A percentile compares a stretch with the other conserved stretches of the same genome.
Evolutionary conservation across 2,329 filamentous ascomycete genomes (phyloP).

Genomic region (Zasmidium angulare): DNA sequence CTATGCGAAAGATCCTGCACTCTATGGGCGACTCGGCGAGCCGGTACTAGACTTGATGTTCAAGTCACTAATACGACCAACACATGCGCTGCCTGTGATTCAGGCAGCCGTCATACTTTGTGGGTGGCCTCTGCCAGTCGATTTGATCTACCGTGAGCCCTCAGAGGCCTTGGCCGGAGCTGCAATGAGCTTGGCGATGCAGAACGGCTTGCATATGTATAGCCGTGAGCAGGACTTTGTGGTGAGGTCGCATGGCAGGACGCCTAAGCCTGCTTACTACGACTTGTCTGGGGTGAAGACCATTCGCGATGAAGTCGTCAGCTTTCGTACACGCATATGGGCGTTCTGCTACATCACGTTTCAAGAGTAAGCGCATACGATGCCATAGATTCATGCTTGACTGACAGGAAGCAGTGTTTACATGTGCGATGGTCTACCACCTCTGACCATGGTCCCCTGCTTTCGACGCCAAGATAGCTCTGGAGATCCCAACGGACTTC

Average conservation of each 20-base stretch:
- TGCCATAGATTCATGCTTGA: not conserved
- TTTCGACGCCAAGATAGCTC: constrained; percentile 4
- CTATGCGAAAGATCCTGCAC: constrained; percentile 3
- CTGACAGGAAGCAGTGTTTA: not conserved
- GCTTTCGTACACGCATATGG: constrained; percentile 4
- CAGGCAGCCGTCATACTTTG: constrained; percentile 6
- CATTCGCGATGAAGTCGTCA: constrained; percentile 1
- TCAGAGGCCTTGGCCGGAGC: constrained; percentile 7
- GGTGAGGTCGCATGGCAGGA: constrained; percentile 1
- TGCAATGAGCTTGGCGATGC: constrained; percentile 3
- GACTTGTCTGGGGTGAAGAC: not conserved
- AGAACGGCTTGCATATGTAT: constrained; percentile 12
- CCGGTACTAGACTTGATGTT: constrained; percentile 7
- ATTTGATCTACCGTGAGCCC: constrained; percentile 8
- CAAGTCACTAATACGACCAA: constrained; percentile 2
- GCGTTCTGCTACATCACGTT: constrained; percentile 4
- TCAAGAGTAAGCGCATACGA: not conserved
- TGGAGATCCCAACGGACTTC: constrained; percentile 1
- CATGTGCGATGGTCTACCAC: constrained; percentile 8
- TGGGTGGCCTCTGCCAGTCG: constrained; percentile 7
- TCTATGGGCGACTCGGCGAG: constrained; percentile 5
- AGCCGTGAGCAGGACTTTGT: constrained; percentile 9
- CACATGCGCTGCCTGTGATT: constrained; percentile 1
- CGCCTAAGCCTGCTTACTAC: not conserved
- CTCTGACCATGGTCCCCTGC: constrained; percentile 4